These are phyloP conservation scores for Plasmodium vinckei DNA, from an alignment of 169 alveolate species.

Conservation along the genomic window DNA sequence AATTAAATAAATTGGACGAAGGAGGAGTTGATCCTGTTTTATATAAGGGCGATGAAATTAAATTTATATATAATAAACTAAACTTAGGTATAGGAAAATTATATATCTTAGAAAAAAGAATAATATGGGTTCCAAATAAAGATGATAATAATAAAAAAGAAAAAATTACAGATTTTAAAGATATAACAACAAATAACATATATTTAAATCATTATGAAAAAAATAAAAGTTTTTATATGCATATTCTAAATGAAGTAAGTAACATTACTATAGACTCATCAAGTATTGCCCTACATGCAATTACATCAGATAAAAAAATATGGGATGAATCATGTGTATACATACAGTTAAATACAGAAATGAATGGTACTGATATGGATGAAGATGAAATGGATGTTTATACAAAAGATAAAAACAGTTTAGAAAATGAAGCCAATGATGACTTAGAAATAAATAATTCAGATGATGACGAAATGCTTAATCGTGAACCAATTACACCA, in stretches of 20 bases:
- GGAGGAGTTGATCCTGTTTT: slow-evolving; percentile 27
- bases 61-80: slow-evolving; percentile 45
- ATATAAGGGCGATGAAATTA: slow-evolving; percentile 39
- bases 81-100: slow-evolving; percentile 63
- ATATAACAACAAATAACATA: slow-evolving; percentile 21
- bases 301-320: slow-evolving; percentile 63
- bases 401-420: neutral
- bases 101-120: slow-evolving; percentile 36
- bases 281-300: slow-evolving; percentile 67
- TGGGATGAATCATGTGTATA: slow-evolving; percentile 36
- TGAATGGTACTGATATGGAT: slow-evolving; percentile 10
- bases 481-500: slow-evolving; percentile 31
- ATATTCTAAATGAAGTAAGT: slow-evolving; percentile 46
- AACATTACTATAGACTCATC: slow-evolving; percentile 52
- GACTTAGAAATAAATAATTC: neutral
- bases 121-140: slow-evolving; percentile 46
- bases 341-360: slow-evolving; percentile 34
- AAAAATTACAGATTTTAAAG: slow-evolving; percentile 33
- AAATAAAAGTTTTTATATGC: slow-evolving; percentile 31
- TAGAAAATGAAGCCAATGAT: neutral
- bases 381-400: neutral
- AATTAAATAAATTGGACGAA: slow-evolving; percentile 14
- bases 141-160: slow-evolving; percentile 26
- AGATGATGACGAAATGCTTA: neutral
- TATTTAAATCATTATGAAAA: slow-evolving; percentile 71